A percentile compares a stretch with the other conserved stretches of the same genome.
These are phyloP conservation scores for Dothideomycetes sp. DNA, from an alignment of 2,329 filamentous ascomycete genomes.

Conservation along the genomic window DNA sequence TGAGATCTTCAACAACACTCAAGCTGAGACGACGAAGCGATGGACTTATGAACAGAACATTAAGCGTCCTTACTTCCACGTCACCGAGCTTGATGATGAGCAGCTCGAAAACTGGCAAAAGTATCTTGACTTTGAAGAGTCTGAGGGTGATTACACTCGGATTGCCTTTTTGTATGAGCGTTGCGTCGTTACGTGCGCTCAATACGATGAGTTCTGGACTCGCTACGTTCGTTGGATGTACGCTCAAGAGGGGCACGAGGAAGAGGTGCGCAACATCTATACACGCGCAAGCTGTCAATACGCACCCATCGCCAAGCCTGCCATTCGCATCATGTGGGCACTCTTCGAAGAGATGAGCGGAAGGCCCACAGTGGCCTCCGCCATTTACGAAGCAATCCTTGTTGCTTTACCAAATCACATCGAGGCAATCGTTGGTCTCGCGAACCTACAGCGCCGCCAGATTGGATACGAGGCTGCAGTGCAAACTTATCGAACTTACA, in stretches of 20 bases:
- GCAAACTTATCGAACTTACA: conserved; percentile 68
- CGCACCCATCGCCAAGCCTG: conserved; percentile 75
- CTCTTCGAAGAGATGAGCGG: conserved; percentile 85
- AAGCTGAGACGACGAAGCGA: conserved; percentile 79
- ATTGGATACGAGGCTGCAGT: conserved; percentile 76
- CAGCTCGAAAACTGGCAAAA: conserved; percentile 89
- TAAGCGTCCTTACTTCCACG: conserved; percentile 93
- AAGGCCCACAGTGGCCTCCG: conserved; percentile 65
- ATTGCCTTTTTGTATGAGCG: conserved; percentile 84
- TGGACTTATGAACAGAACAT: conserved; percentile 94
- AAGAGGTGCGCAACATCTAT: conserved; percentile 87
- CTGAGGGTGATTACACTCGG: conserved; percentile 63
- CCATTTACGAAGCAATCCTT: conserved; percentile 75
- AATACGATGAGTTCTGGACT: conserved; percentile 97
- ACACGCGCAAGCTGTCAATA: conserved; percentile 75
- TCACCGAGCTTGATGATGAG: conserved; percentile 77
- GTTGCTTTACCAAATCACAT: conserved; percentile 65
- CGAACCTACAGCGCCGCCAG: conserved; percentile 76
- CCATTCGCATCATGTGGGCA: conserved; percentile 79
- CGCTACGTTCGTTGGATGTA: conserved; percentile 95
- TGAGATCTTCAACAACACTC: conserved; percentile 68
- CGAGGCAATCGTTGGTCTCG: conserved; percentile 79
- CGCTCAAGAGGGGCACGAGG: conserved; percentile 66
- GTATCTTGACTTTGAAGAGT: conserved; percentile 92
- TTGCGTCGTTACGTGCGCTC: conserved; percentile 81